phyloP scores from a whole-genome alignment of 106 monocot genomes.

The Acorus calamus region DNA sequence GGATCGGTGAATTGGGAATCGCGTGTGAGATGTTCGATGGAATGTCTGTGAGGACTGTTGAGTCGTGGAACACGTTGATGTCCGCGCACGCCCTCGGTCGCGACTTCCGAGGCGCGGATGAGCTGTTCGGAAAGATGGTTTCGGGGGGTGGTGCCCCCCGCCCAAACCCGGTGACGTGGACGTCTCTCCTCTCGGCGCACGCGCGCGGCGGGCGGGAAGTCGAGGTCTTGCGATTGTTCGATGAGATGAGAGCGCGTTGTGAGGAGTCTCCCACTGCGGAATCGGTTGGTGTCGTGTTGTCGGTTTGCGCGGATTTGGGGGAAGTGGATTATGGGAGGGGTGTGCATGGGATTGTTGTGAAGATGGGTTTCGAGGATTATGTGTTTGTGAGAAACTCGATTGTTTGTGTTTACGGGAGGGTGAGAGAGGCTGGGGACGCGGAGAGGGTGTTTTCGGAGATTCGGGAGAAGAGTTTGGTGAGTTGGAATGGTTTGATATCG shows the following conservation, averaged over 20 bases:
- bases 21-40: slow-evolving; percentile 43
- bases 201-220: slow-evolving; percentile 21
- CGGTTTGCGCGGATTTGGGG: slow-evolving; percentile 32
- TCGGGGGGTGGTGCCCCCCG: background rate
- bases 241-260: slow-evolving; percentile 31
- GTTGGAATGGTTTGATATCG: slow-evolving; percentile 62
- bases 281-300: slow-evolving; percentile 35
- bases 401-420: slow-evolving; percentile 60
- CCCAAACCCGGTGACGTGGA: slow-evolving; percentile 64
- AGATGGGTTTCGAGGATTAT: slow-evolving; percentile 30
- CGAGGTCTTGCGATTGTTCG: slow-evolving; percentile 26
- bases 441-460: slow-evolving; percentile 23
- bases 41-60: slow-evolving; percentile 34
- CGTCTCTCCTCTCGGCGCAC: slow-evolving; percentile 46
- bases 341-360: slow-evolving; percentile 30
- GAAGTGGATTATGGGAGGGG: slow-evolving; percentile 22
- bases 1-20: slow-evolving; percentile 9
- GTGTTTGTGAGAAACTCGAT: slow-evolving; percentile 55
- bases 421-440: slow-evolving; percentile 33
- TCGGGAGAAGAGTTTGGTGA: slow-evolving; percentile 27
- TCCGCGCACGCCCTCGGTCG: slow-evolving; percentile 24
- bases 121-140: slow-evolving; percentile 31
- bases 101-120: slow-evolving; percentile 14
- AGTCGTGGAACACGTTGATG: slow-evolving; percentile 46
- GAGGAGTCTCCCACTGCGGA: slow-evolving; percentile 16